phyloP scores from a whole-genome alignment of 2,329 filamentous ascomycete genomes.

The Alternaria conjuncta region DNA sequence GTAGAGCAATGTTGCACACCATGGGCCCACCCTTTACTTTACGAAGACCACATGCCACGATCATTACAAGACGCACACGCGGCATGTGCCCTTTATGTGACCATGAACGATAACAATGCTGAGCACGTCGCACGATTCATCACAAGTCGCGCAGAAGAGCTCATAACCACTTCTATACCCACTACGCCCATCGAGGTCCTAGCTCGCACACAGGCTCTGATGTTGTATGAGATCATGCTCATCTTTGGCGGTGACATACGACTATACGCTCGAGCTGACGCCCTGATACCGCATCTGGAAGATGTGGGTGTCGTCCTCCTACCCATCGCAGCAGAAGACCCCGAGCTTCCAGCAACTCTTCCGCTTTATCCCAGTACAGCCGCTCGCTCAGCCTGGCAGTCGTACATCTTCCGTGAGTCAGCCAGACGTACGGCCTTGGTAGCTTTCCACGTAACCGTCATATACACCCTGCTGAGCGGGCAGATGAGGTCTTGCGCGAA shows the following conservation, averaged over 20 bases:
- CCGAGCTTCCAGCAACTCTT: slow-evolving; percentile 28
- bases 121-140: slow-evolving; percentile 59
- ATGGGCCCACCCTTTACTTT: slow-evolving; percentile 62
- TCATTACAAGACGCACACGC: slow-evolving; percentile 62
- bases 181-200: slow-evolving; percentile 26
- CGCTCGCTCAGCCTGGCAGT: slow-evolving; percentile 54
- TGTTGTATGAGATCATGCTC: slow-evolving; percentile 40
- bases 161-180: slow-evolving; percentile 42
- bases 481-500: slow-evolving; percentile 20
- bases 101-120: slow-evolving; percentile 58
- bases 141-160: slow-evolving; percentile 53
- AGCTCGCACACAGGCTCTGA: slow-evolving; percentile 36
- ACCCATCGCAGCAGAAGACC: slow-evolving; percentile 14
- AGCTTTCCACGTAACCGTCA: slow-evolving; percentile 53
- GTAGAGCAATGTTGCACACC: slow-evolving; percentile 58
- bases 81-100: slow-evolving; percentile 60
- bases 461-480: slow-evolving; percentile 30
- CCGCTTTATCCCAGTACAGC: slow-evolving; percentile 50
- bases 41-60: slow-evolving; percentile 59
- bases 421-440: slow-evolving; percentile 60
- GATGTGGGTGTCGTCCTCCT: slow-evolving; percentile 12
- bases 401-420: slow-evolving; percentile 63
- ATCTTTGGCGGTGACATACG: slow-evolving; percentile 33
- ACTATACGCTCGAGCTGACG: slow-evolving; percentile 25
- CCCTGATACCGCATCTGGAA: slow-evolving; percentile 25